These are phyloP conservation scores for Trichosporon faecale DNA, from an alignment of 1,284 basidiomycete species.

Conservation along the genomic window DNA sequence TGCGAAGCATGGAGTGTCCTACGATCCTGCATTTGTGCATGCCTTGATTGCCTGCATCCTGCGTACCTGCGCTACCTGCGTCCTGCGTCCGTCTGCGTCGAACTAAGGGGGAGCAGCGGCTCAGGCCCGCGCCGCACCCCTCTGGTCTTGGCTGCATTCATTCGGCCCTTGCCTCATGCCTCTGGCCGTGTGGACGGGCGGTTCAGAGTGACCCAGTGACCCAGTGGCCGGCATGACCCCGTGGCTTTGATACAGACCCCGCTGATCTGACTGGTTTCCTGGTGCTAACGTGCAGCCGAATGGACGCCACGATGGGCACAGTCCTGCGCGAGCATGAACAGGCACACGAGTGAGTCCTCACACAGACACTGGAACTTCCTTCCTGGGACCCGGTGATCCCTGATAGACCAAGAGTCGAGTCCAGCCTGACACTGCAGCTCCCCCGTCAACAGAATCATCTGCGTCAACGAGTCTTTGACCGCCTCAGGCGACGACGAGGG, in stretches of 20 bases:
- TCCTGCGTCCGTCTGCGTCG: background rate
- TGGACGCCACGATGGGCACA: constrained; percentile 58
- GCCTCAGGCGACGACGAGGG: constrained; percentile 92
- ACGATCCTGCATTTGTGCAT: background rate
- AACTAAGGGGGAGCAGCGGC: background rate
- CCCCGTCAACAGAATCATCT: constrained; percentile 77
- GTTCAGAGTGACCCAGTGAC: too few relatives aligned
- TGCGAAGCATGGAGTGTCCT: background rate
- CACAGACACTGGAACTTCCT: constrained; percentile 7
- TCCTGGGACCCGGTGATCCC: constrained; percentile 11
- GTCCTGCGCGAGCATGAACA: constrained; percentile 65
- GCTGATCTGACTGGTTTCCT: background rate
- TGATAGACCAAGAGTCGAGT: background rate
- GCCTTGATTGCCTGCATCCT: background rate
- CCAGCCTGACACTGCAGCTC: constrained; percentile 56
- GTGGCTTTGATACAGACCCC: background rate
- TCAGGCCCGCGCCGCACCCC: background rate
- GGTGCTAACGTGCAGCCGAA: constrained; percentile 26
- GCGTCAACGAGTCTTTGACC: constrained; percentile 65
- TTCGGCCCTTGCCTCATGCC: too few relatives aligned
- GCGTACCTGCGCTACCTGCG: too few relatives aligned
- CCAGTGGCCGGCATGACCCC: background rate
- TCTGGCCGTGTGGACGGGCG: too few relatives aligned
- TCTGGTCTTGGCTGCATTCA: background rate
- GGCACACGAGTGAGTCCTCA: constrained; percentile 56